Evolutionary conservation across 2,329 filamentous ascomycete species (phyloP).

Genomic region (Beauveria asiatica): DNA sequence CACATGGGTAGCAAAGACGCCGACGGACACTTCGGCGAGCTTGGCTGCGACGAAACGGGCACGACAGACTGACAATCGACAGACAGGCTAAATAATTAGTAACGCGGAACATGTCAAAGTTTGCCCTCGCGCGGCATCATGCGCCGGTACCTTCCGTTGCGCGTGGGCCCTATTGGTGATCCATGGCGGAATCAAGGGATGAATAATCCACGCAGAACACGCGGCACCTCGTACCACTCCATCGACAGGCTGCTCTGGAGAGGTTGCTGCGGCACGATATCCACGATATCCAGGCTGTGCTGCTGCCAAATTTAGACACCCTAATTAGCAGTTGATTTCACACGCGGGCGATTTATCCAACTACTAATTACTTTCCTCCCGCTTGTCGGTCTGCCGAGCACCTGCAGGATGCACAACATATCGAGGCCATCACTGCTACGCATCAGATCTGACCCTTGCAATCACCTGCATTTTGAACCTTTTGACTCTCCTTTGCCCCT

Average conservation of each 20-base stretch:
- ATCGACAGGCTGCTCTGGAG: neutral
- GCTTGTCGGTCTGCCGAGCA: neutral
- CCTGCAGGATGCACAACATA: neutral
- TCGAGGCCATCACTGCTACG: neutral
- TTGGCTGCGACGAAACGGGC: neutral
- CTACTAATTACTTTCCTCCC: no score
- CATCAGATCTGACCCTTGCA: neutral
- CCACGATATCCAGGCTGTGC: neutral
- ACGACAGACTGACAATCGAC: neutral
- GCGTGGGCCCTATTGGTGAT: neutral
- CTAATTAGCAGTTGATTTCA: neutral
- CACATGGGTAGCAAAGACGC: neutral
- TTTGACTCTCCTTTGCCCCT: neutral
- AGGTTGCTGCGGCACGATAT: neutral
- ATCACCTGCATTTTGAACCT: neutral
- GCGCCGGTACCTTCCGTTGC: neutral
- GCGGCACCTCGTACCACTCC: conserved; percentile 3
- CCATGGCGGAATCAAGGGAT: neutral
- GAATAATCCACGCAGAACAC: conserved; percentile 3
- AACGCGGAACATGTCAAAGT: neutral
- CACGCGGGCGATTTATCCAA: no score
- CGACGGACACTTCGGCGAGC: neutral
- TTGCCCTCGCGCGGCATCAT: neutral
- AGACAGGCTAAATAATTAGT: no score
- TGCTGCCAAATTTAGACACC: conserved; percentile 1